Percentiles rank a stretch among this genome's conserved stretches.
Evolutionary conservation across 2,329 filamentous ascomycete species (phyloP).

Genomic region (Salinomyces thailandicus): DNA sequence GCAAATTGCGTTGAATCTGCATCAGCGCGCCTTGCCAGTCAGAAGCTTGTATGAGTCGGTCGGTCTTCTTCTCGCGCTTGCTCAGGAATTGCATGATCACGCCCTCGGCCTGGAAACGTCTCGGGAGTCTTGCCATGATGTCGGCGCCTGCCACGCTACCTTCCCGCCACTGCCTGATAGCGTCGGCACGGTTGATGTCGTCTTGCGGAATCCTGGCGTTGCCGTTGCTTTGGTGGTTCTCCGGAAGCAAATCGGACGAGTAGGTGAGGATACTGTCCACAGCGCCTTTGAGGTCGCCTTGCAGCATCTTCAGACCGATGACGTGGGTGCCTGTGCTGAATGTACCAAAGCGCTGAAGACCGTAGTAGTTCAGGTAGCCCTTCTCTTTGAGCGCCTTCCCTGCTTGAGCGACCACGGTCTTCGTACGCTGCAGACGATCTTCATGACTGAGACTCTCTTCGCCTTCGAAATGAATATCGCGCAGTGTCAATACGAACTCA

Average conservation of each 20-base stretch:
- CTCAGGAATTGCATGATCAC: slow-evolving; percentile 68
- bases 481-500: slow-evolving; percentile 83
- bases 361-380: slow-evolving; percentile 96
- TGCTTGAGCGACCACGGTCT: slow-evolving; percentile 45
- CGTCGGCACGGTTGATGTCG: slow-evolving; percentile 67
- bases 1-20: slow-evolving; percentile 67
- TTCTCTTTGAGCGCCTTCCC: slow-evolving; percentile 57
- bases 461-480: slow-evolving; percentile 62
- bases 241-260: slow-evolving; percentile 50
- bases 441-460: slow-evolving; percentile 23
- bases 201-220: slow-evolving; percentile 51
- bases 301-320: slow-evolving; percentile 72
- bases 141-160: slow-evolving; percentile 43
- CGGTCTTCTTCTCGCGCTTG: slow-evolving; percentile 32
- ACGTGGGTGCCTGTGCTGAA: slow-evolving; percentile 77
- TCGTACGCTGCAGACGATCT: slow-evolving; percentile 37
- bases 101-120: slow-evolving; percentile 70
- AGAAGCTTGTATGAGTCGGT: slow-evolving; percentile 40
- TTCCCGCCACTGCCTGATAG: slow-evolving; percentile 62
- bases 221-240: slow-evolving; percentile 33
- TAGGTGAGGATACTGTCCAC: slow-evolving; percentile 68
- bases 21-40: slow-evolving; percentile 77
- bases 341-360: slow-evolving; percentile 91
- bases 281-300: slow-evolving; percentile 70
- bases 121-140: slow-evolving; percentile 60